These are phyloP conservation scores for Pyrrhoderma noxium DNA, from an alignment of 1,284 basidiomycete species.

Conservation along the genomic window DNA sequence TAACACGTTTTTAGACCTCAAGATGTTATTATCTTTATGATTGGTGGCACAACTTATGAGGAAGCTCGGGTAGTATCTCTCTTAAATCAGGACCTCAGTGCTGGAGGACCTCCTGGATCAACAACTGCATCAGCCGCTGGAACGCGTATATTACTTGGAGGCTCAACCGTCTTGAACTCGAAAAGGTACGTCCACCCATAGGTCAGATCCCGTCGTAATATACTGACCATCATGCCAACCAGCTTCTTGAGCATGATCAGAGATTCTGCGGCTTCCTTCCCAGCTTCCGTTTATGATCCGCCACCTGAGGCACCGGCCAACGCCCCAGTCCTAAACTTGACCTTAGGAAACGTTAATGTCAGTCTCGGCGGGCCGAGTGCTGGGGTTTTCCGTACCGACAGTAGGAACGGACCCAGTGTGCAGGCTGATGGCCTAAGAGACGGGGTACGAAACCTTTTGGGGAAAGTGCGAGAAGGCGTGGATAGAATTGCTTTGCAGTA, in stretches of 20 bases:
- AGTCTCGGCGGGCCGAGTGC: conserved; percentile 82
- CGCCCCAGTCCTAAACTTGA: conserved; percentile 75
- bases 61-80: conserved; percentile 80
- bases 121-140: conserved; percentile 37
- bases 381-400: conserved; percentile 75
- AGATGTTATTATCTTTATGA: conserved; percentile 91
- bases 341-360: conserved; percentile 86
- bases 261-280: conserved; percentile 52
- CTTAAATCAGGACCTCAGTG: conserved; percentile 71
- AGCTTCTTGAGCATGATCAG: conserved; percentile 75
- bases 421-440: conserved; percentile 80
- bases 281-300: conserved; percentile 60
- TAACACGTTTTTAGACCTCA: conserved; percentile 57
- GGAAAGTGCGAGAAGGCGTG: conserved; percentile 83
- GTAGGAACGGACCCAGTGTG: conserved; percentile 59
- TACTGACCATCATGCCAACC: conserved; percentile 5
- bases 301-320: conserved; percentile 60
- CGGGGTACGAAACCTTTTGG: conserved; percentile 79
- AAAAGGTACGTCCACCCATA: conserved; percentile 53
- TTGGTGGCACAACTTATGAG: conserved; percentile 91
- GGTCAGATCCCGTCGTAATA: too few species aligned
- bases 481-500: conserved; percentile 51
- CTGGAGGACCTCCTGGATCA: conserved; percentile 37
- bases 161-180: conserved; percentile 90
- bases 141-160: conserved; percentile 78